A percentile compares a stretch with the other conserved stretches of the same genome.
Conservation (phyloP, 106 monocot genomes). For the Dendrobium chrysotoxum region DNA sequence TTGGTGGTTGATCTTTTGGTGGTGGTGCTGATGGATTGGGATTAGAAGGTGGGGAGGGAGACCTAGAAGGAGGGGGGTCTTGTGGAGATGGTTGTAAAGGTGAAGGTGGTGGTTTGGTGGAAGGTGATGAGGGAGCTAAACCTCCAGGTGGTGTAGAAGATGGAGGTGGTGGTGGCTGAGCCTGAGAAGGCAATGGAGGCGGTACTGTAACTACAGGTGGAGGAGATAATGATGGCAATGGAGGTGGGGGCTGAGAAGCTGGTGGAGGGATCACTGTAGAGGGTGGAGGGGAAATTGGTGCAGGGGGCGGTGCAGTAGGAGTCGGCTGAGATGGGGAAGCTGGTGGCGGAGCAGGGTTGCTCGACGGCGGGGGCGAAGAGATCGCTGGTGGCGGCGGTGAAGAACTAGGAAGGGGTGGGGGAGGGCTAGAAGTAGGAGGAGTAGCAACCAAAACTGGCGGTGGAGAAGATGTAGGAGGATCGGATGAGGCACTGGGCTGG, state of each 20-base stretch:
- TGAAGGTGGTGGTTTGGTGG: not conserved
- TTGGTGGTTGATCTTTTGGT: constrained; percentile 6
- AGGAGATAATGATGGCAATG: constrained; percentile 10
- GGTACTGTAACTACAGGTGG: not conserved
- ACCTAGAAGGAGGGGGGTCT: not conserved
- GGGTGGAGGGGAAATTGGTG: not conserved
- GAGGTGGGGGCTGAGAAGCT: constrained; percentile 9
- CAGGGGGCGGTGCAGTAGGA: not conserved
- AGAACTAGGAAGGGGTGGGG: constrained; percentile 14
- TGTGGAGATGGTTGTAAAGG: constrained; percentile 9
- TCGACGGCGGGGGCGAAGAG: constrained; percentile 7
- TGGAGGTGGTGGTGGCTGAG: constrained; percentile 17
- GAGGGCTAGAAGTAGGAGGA: constrained; percentile 15
- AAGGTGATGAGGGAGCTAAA: not conserved
- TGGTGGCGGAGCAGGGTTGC: constrained; percentile 7
- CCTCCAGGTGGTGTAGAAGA: not conserved
- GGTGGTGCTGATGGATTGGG: constrained; percentile 11
- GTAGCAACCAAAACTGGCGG: constrained; percentile 9
- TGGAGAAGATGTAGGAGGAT: constrained; percentile 18
- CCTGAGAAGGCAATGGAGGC: constrained; percentile 8
- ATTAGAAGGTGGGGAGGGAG: constrained; percentile 13
- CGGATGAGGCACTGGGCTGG: constrained; percentile 10
- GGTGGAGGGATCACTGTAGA: constrained; percentile 3
- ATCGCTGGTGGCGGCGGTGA: constrained; percentile 9
- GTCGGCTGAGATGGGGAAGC: not conserved